These are phyloP conservation scores for Zancudomyces culisetae DNA, from an alignment of 371 early-diverging fungal species.

Conservation along the genomic window DNA sequence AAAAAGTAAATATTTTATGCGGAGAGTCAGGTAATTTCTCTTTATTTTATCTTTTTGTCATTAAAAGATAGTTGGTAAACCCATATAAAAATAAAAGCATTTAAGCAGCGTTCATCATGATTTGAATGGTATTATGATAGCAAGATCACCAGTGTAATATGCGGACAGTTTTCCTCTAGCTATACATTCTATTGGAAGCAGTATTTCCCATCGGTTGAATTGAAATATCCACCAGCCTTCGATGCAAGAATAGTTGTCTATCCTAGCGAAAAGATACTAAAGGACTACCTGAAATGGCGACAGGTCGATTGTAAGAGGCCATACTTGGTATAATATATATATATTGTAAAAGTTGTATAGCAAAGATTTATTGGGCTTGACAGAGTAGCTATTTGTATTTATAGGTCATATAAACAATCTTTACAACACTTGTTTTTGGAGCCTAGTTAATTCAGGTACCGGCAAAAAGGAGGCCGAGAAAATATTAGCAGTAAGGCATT, in stretches of 20 bases:
- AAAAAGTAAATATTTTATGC: slow-evolving; percentile 44
- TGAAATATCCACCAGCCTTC: slow-evolving; percentile 72
- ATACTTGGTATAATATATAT: no score
- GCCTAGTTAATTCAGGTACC: slow-evolving; percentile 51
- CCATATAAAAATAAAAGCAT: no score
- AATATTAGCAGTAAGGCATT: slow-evolving; percentile 31
- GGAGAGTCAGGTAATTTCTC: slow-evolving; percentile 39
- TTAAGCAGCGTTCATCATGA: no score
- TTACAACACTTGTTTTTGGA: slow-evolving; percentile 90
- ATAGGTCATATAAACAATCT: slow-evolving; percentile 64
- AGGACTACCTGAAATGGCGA: slow-evolving; percentile 87
- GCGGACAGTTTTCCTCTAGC: slow-evolving; percentile 65
- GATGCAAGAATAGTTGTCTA: slow-evolving; percentile 80
- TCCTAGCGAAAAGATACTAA: slow-evolving; percentile 53
- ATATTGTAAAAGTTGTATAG: no score
- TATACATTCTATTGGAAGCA: slow-evolving; percentile 67
- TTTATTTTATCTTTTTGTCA: background rate
- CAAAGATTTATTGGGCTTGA: no score
- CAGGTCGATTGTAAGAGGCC: slow-evolving; percentile 67
- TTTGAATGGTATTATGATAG: slow-evolving; percentile 13
- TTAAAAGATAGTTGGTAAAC: no score
- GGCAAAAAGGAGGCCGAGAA: slow-evolving; percentile 46
- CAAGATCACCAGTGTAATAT: slow-evolving; percentile 71
- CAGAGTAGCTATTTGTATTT: background rate
- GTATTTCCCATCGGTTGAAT: slow-evolving; percentile 39